Conservation (phyloP, 2,329 filamentous ascomycete species). For the Dichotomopilus funicola region DNA sequence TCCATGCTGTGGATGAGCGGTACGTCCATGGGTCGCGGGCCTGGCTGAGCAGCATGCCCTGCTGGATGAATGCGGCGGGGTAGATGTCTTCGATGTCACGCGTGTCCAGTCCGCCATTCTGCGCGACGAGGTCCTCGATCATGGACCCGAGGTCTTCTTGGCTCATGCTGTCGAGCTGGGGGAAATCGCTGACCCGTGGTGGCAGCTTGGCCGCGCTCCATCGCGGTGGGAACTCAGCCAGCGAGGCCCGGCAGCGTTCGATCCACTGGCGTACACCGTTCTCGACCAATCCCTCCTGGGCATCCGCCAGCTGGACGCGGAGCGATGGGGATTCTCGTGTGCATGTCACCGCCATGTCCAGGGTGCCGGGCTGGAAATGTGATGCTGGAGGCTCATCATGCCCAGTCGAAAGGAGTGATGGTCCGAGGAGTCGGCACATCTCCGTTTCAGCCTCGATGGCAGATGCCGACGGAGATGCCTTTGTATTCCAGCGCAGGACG, state of each 20-base stretch:
- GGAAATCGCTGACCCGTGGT: neutral
- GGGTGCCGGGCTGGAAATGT: neutral
- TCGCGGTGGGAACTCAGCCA: neutral
- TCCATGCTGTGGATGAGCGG: neutral
- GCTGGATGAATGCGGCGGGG: neutral
- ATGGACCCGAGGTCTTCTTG: neutral
- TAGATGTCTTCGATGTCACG: neutral
- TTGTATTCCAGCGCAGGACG: neutral
- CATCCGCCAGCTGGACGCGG: neutral
- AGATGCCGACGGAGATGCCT: neutral
- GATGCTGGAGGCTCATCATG: neutral
- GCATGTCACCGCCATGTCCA: neutral
- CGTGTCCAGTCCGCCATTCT: neutral
- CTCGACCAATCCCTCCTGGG: neutral
- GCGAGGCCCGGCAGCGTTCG: neutral
- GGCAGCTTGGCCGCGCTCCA: neutral
- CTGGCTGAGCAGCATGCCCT: neutral
- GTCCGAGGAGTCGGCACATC: neutral
- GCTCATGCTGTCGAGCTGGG: neutral
- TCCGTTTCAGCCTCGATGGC: neutral
- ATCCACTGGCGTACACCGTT: neutral
- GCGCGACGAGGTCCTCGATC: neutral
- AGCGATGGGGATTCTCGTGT: neutral
- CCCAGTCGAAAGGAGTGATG: neutral
- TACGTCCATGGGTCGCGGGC: neutral